phyloP scores from a whole-genome alignment of 805 yeast genomes.

The Torulaspora maleeae region DNA sequence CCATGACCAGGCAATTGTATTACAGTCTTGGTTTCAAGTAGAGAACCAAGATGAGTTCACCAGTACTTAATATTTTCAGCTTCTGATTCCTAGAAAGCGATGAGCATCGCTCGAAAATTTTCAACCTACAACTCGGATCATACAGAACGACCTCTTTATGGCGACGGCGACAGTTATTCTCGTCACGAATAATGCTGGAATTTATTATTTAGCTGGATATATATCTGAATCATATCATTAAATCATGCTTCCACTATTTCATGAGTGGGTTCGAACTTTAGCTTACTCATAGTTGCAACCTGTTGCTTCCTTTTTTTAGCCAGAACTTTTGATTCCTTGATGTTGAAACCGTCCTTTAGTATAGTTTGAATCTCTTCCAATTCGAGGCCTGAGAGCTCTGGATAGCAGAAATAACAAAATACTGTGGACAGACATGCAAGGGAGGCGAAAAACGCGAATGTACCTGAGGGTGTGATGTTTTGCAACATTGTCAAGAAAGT shows the following conservation, averaged over 20 bases:
- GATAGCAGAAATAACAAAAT: constrained; percentile 78
- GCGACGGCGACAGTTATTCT: background rate
- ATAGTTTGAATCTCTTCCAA: constrained; percentile 86
- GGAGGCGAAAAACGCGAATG: constrained; percentile 86
- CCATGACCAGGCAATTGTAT: constrained; percentile 5
- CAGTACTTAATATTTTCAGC: background rate
- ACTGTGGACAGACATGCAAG: constrained; percentile 67
- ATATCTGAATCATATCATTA: background rate
- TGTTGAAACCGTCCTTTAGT: constrained; percentile 80
- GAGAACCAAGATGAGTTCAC: background rate
- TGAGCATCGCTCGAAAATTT: constrained; percentile 15
- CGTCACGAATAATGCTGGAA: background rate
- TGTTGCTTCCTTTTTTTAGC: constrained; percentile 45
- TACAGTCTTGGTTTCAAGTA: background rate
- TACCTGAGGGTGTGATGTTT: constrained; percentile 91
- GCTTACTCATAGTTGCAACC: constrained; percentile 14
- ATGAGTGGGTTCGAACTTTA: constrained; percentile 12
- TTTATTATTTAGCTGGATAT: background rate
- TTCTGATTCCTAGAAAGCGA: constrained; percentile 1
- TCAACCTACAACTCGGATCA: constrained; percentile 5
- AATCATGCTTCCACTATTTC: constrained; percentile 11
- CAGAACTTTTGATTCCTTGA: constrained; percentile 55
- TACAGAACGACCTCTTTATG: background rate
- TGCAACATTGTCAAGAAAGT: constrained; percentile 92
- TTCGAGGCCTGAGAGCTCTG: constrained; percentile 86